A percentile compares a stretch with the other conserved stretches of the same genome.
Evolutionary conservation across 2,329 filamentous ascomycete genomes (phyloP).

Genomic region (Epichloe amarillans): DNA sequence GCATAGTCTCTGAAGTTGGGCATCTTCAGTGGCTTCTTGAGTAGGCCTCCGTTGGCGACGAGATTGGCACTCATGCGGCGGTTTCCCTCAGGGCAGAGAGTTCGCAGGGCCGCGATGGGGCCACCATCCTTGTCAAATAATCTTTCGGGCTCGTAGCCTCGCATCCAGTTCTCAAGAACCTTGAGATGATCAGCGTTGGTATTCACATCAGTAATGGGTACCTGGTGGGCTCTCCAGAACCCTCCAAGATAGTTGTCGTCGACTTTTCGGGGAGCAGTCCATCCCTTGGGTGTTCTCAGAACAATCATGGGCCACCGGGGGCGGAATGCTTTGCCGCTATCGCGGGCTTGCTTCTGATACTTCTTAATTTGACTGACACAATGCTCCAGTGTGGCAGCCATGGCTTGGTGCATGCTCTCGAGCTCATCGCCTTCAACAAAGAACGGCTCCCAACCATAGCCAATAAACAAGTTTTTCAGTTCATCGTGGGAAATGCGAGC

Average conservation of each 20-base stretch:
- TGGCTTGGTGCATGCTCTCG: slow-evolving; percentile 67
- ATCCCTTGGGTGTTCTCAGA: slow-evolving; percentile 65
- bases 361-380: slow-evolving; percentile 56
- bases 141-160: slow-evolving; percentile 59
- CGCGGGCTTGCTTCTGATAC: slow-evolving; percentile 58
- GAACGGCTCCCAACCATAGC: slow-evolving; percentile 69
- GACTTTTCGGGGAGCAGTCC: slow-evolving; percentile 61
- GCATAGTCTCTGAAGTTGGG: slow-evolving; percentile 59
- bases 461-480: slow-evolving; percentile 53
- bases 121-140: slow-evolving; percentile 53
- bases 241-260: slow-evolving; percentile 59
- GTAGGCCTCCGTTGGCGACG: slow-evolving; percentile 55
- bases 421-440: slow-evolving; percentile 67
- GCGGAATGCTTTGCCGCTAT: slow-evolving; percentile 54
- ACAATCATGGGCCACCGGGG: slow-evolving; percentile 74
- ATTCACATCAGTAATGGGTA: slow-evolving; percentile 58
- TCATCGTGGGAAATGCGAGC: slow-evolving; percentile 64
- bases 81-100: slow-evolving; percentile 50
- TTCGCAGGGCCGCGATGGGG: slow-evolving; percentile 48
- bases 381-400: slow-evolving; percentile 63
- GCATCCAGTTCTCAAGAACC: slow-evolving; percentile 64
- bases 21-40: slow-evolving; percentile 54
- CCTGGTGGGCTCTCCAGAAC: slow-evolving; percentile 70
- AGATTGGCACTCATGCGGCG: slow-evolving; percentile 68
- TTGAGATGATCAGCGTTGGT: slow-evolving; percentile 53